phyloP scores from a whole-genome alignment of 257 asterid species.

The Galeopsis tetrahit region DNA sequence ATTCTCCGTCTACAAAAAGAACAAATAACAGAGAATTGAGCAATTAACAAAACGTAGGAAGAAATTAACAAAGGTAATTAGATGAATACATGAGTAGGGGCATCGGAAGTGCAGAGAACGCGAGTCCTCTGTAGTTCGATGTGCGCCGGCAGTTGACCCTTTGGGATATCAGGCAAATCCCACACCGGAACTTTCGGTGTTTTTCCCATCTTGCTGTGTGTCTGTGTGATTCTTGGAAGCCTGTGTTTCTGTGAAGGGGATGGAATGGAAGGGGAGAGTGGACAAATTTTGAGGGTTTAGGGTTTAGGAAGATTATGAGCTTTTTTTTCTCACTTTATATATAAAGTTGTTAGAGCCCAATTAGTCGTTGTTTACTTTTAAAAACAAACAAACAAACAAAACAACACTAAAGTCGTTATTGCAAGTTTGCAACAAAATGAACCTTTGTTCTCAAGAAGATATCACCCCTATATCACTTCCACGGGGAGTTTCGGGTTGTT shows the following conservation, averaged over 20 bases:
- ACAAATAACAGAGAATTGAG: background rate
- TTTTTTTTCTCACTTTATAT: background rate
- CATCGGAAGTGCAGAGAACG: slow-evolving; percentile 64
- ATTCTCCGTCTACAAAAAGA: slow-evolving; percentile 55
- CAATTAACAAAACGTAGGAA: background rate
- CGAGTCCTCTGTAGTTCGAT: slow-evolving; percentile 74
- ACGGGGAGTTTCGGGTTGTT: no score
- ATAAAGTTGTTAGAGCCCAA: no score
- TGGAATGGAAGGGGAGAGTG: background rate
- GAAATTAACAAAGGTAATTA: background rate
- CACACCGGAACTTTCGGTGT: slow-evolving; percentile 63
- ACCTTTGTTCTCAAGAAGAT: no score
- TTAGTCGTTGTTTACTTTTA: no score
- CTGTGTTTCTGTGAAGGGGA: background rate
- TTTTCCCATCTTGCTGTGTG: slow-evolving; percentile 34
- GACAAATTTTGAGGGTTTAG: slow-evolving; percentile 23
- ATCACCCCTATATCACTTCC: no score
- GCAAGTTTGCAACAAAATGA: no score
- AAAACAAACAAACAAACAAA: no score
- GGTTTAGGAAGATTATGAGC: slow-evolving; percentile 2
- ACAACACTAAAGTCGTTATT: no score
- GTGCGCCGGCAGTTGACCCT: slow-evolving; percentile 71
- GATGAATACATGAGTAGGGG: slow-evolving; percentile 69
- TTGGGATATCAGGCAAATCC: slow-evolving; percentile 89
- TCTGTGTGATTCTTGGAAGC: background rate